Percentiles rank a stretch among this genome's conserved stretches.
Conservation (phyloP, 2,329 filamentous ascomycete genomes). For the Zelopaecilomyces penicillatus region DNA sequence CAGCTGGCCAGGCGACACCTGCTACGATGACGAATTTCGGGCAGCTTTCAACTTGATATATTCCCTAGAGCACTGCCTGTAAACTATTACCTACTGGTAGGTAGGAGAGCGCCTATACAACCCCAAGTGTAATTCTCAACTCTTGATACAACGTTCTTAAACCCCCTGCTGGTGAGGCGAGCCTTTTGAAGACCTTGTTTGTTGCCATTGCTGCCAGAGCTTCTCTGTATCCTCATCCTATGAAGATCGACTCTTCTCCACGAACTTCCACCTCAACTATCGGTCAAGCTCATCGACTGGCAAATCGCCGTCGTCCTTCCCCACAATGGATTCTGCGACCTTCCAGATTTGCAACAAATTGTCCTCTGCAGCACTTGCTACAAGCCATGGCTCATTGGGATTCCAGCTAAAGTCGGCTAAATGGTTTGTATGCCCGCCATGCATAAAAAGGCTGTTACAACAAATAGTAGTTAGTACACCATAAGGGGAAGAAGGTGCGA, state of each 20-base stretch:
- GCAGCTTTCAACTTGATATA: no score
- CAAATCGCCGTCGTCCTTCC: slow-evolving; percentile 66
- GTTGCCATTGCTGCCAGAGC: slow-evolving; percentile 15
- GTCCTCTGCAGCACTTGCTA: slow-evolving; percentile 92
- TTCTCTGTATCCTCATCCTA: slow-evolving; percentile 20
- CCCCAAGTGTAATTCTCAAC: no score
- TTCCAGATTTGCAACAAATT: slow-evolving; percentile 96
- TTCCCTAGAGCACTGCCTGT: no score
- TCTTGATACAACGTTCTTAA: no score
- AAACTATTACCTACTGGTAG: no score
- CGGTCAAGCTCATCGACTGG: slow-evolving; percentile 69
- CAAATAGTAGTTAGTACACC: slow-evolving; percentile 13
- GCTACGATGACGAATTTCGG: no score
- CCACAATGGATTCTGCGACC: slow-evolving; percentile 72
- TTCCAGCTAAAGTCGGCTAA: slow-evolving; percentile 98
- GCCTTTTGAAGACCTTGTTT: slow-evolving; percentile 7
- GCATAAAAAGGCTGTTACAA: slow-evolving; percentile 75
- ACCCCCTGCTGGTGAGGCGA: no score
- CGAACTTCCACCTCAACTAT: slow-evolving; percentile 33
- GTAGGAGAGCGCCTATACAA: no score
- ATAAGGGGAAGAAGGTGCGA: neutral
- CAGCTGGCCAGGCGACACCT: no score
- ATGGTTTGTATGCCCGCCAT: slow-evolving; percentile 94
- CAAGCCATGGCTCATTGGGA: slow-evolving; percentile 89
- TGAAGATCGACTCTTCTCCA: slow-evolving; percentile 21